Evolutionary conservation across 2,329 filamentous ascomycete species (phyloP).

Genomic region (Thermoascus crustaceus): DNA sequence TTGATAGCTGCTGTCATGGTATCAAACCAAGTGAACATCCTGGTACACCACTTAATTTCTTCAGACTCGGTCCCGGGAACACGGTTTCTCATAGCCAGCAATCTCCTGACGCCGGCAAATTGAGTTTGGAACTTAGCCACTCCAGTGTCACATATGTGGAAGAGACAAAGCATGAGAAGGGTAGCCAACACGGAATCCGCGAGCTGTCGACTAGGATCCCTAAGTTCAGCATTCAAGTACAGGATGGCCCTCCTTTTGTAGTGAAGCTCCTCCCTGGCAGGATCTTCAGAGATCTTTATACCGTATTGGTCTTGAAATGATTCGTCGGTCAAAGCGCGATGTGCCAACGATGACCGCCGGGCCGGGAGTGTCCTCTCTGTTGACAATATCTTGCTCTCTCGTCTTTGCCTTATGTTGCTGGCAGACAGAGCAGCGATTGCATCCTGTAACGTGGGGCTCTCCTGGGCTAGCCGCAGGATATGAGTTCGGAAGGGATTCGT

Average conservation of each 20-base stretch:
- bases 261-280: constrained; percentile 67
- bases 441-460: constrained; percentile 78
- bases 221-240: constrained; percentile 74
- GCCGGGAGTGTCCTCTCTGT: constrained; percentile 45
- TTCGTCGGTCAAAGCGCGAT: constrained; percentile 34
- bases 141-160: constrained; percentile 87
- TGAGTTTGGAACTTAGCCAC: constrained; percentile 90
- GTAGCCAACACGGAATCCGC: constrained; percentile 85
- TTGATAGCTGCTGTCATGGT: constrained; percentile 88
- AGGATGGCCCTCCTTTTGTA: constrained; percentile 79
- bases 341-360: constrained; percentile 41
- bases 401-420: constrained; percentile 82
- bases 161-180: constrained; percentile 78
- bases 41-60: constrained; percentile 70
- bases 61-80: constrained; percentile 56
- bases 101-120: constrained; percentile 85
- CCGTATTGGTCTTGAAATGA: constrained; percentile 30
- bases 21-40: constrained; percentile 90
- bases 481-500: constrained; percentile 80
- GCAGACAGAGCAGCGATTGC: constrained; percentile 82
- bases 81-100: constrained; percentile 67
- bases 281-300: constrained; percentile 46
- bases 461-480: constrained; percentile 66
- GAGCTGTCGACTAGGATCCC: constrained; percentile 63
- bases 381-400: constrained; percentile 46